Evolutionary conservation across 1,139 yeast species (phyloP), one percentile per base, ranked within the genome.

Genomic region (Hansenula sp.): DNA sequence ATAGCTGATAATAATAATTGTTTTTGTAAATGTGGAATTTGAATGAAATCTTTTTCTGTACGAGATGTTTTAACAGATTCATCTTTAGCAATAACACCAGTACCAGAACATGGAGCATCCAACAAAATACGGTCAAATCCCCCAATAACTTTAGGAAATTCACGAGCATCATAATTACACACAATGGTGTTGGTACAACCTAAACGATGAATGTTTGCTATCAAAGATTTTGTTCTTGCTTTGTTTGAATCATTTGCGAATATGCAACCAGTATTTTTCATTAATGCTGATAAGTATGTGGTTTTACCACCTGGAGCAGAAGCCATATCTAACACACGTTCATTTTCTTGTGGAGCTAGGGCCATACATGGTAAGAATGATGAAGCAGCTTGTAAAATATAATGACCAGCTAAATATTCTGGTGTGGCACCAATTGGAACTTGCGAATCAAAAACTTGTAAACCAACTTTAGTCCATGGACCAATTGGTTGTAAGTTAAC

Each of bases 241-340:
- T 91, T 93, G 71, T 89, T 91, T 48, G 96, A 86, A 71, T 94
- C 99, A 66, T 94, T 94, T 45, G 99, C 99, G 64, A 94, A 91
- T 16, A 94, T 86, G 65, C 95, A 84, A 32, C 99, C 99, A 4
- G 99, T 93, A 66, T 93, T 94, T 64, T 94, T 94, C 98, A 93
- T 93, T 68, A 91, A 70, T 1, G 99, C 99, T 36, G 96, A 83
- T 46, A 94, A 83, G 62, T 90, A 93, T 2, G 99, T 93, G 11
- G 99, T 90, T 63, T 94, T 94, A 68, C 99, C 99, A 72, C 99
- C 99, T 54, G 99, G 99, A 18, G 99, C 98, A 47, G 99, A 96
- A 36, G 99, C 99, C 99, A 94, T 94, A 71, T 94, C 99, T 53
- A 94, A 74, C 40, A 94, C 75, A 61, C 99, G 83, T 68, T 94